phyloP scores from a whole-genome alignment of 2,329 filamentous ascomycete species.

The Polytolypa hystricis region DNA sequence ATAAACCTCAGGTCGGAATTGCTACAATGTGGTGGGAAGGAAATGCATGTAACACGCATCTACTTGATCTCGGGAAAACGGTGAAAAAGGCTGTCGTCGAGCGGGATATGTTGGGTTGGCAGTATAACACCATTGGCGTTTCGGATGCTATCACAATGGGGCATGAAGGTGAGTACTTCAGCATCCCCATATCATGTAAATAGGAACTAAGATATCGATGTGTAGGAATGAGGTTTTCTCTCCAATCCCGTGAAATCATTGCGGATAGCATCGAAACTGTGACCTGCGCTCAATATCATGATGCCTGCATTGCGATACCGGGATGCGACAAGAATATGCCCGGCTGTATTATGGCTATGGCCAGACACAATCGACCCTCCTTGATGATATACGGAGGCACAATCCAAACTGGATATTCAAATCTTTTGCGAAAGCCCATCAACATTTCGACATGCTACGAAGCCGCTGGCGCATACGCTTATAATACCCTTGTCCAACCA shows the following conservation, averaged over 20 bases:
- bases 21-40: slow-evolving; percentile 96
- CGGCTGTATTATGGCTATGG: slow-evolving; percentile 80
- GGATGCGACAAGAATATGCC: slow-evolving; percentile 99
- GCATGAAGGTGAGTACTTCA: slow-evolving; percentile 54
- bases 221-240: slow-evolving; percentile 80
- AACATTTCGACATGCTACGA: slow-evolving; percentile 88
- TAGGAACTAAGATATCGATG: slow-evolving; percentile 3
- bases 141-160: slow-evolving; percentile 95
- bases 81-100: slow-evolving; percentile 73
- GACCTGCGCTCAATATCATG: slow-evolving; percentile 82
- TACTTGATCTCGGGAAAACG: slow-evolving; percentile 76
- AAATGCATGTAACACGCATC: slow-evolving; percentile 75
- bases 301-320: slow-evolving; percentile 85
- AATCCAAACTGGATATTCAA: slow-evolving; percentile 76
- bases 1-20: slow-evolving; percentile 78
- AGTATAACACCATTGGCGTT: slow-evolving; percentile 84
- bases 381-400: slow-evolving; percentile 94
- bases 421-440: slow-evolving; percentile 63
- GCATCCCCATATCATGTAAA: not conserved
- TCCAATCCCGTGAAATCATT: slow-evolving; percentile 84
- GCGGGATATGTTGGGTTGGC: slow-evolving; percentile 84
- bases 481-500: slow-evolving; percentile 61
- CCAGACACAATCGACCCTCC: slow-evolving; percentile 80
- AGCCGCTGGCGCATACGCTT: slow-evolving; percentile 70
- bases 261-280: slow-evolving; percentile 91